A percentile compares a stretch with the other conserved stretches of the same genome.
phyloP scores from a whole-genome alignment of 768 basidiomycete species.

The Russula ochroleuca region DNA sequence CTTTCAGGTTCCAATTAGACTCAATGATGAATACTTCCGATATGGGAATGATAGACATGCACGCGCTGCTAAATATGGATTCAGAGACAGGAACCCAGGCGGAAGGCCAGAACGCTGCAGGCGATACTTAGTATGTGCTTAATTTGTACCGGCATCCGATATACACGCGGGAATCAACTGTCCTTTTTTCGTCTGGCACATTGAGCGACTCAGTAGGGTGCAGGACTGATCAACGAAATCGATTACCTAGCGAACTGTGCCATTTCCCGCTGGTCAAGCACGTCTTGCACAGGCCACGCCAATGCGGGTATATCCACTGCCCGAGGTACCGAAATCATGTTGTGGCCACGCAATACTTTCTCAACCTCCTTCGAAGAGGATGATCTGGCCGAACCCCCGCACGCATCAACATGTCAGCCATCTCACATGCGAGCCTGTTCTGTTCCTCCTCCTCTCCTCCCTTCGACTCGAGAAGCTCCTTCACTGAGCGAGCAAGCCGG shows the following conservation, averaged over 20 bases:
- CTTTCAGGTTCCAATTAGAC: conserved; percentile 13
- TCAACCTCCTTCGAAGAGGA: conserved; percentile 62
- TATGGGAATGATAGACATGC: conserved; percentile 34
- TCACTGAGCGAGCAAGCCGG: conserved; percentile 63
- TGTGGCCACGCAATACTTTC: conserved; percentile 43
- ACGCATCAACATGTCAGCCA: conserved; percentile 48
- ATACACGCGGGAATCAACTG: background rate
- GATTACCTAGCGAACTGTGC: background rate
- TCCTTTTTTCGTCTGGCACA: conserved; percentile 1
- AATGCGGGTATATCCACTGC: background rate
- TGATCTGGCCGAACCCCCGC: conserved; percentile 60
- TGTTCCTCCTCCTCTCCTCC: conserved; percentile 46
- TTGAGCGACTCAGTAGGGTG: background rate
- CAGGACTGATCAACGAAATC: background rate
- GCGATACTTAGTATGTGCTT: conserved; percentile 8
- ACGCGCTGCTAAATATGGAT: conserved; percentile 13
- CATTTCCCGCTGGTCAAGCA: background rate
- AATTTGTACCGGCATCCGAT: background rate
- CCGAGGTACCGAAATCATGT: background rate
- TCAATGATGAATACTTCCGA: conserved; percentile 34
- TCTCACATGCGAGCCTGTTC: conserved; percentile 43
- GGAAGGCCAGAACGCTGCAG: conserved; percentile 17
- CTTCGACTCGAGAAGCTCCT: conserved; percentile 55
- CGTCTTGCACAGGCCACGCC: background rate
- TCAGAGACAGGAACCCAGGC: conserved; percentile 8